Evolutionary conservation across 2,329 filamentous ascomycete species (phyloP), one percentile per base, ranked within the genome.

Genomic region (Dothistroma septosporum): DNA sequence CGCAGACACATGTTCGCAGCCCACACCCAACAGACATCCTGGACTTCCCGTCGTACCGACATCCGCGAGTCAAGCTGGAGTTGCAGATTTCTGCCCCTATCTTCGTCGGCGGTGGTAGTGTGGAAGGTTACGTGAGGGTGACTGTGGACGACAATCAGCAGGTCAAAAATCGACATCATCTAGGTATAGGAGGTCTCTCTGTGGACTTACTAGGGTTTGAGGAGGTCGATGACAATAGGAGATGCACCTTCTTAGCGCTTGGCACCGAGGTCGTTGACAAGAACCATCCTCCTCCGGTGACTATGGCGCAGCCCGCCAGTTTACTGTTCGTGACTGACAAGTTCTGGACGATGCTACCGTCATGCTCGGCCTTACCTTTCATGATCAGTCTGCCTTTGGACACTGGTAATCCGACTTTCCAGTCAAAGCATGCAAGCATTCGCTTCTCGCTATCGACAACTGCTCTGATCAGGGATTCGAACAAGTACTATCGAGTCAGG

Each of bases 51-150:
- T 76, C 73, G 12, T 75, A 78, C 65, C 76, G 76, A 50, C 80
- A 84, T 71, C 77, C 79, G 33, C 76, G 80, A 44, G 72, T 84
- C 2, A 74, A 77, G 41, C 72, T 82, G 8, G 80, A 79, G 16
- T 66, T 83, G n/a, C 79, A 80, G 54, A 72, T 82, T 24, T 78
- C 77, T 32, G 79, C 80, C 19, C 76, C 81, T 4, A 69, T 84
- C 9, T 83, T 82, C 61, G 80, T 84, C n/a, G 82, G 82, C 19
- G 82, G 82, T 31, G 80, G 81, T 9, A 82, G 78, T 11, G 75
- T 83, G 14, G 81, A 84, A 72, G 82, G 82, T 21, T 75, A 76
- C 58, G 73, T 81, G 12, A 76, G 77, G 55, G 72, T 83, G 53
- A 76, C 73, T 7, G 73, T 83, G 37, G 79, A 82, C 57, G 78